Percentiles rank a stretch among this genome's conserved stretches.
Conservation (phyloP, 2,329 filamentous ascomycete genomes). For the Ophiostoma sp. region DNA sequence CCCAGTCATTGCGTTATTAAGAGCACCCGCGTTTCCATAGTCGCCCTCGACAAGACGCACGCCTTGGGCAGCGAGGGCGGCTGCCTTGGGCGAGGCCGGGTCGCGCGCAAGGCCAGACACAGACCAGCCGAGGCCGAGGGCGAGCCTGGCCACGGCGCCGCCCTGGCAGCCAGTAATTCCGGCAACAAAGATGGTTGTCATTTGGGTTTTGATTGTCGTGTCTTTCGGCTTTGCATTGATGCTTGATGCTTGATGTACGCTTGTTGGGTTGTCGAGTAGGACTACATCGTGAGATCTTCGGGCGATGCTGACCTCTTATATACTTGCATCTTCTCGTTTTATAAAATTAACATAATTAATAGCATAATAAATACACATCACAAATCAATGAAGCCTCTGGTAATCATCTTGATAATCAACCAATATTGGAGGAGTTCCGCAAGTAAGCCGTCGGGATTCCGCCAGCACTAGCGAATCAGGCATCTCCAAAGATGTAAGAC, state of each 20-base stretch:
- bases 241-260: not conserved
- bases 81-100: not conserved
- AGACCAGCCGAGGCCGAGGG: conserved; percentile 28
- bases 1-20: not conserved
- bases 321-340: not conserved
- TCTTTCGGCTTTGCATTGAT: not conserved
- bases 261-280: not conserved
- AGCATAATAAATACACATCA: not conserved
- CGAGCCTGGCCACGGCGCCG: conserved; percentile 33
- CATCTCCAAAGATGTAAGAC: not conserved
- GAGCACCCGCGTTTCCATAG: not conserved
- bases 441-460: not conserved
- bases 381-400: not conserved
- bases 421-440: not conserved
- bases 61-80: not conserved
- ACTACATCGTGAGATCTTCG: no score
- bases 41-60: not conserved
- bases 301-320: not conserved
- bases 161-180: conserved; percentile 30
- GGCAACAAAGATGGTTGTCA: conserved; percentile 16
- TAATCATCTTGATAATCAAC: not conserved
- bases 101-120: not conserved
- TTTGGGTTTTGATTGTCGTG: not conserved
- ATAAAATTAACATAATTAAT: not conserved
- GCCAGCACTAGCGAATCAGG: not conserved